Conservation (phyloP, 2,329 filamentous ascomycete genomes). For the Paecilomyces variotii region DNA sequence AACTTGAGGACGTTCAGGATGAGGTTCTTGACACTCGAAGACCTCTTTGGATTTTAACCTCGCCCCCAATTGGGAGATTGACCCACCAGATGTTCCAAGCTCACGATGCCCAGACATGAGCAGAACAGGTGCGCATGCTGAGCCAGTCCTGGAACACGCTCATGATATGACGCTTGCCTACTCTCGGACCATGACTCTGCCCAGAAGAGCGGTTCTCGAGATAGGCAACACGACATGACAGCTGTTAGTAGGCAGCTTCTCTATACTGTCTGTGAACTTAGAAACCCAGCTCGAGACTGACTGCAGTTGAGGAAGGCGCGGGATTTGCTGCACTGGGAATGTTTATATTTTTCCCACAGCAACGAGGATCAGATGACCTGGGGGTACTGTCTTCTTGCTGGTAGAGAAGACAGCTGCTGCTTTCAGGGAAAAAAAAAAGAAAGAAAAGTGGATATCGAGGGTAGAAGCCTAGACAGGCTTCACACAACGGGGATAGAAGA, state of each 20-base stretch:
- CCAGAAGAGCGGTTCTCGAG: not conserved
- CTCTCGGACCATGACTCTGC: not conserved
- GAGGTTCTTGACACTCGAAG: slow-evolving; percentile 1
- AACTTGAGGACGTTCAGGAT: slow-evolving; percentile 16
- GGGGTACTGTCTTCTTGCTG: not conserved
- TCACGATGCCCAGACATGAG: not conserved
- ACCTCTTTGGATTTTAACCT: slow-evolving; percentile 2
- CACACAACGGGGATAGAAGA: not conserved
- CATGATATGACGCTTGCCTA: not conserved
- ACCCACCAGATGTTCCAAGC: not conserved
- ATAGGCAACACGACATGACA: not conserved
- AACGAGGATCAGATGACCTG: not conserved
- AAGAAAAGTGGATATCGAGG: not conserved
- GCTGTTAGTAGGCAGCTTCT: not conserved
- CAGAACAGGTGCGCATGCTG: not conserved
- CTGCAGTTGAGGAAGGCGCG: not conserved
- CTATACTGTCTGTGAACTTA: not conserved
- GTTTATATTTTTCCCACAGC: not conserved
- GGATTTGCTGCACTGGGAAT: not conserved
- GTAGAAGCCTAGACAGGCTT: not conserved
- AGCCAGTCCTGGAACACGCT: too few relatives aligned
- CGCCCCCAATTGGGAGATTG: not conserved
- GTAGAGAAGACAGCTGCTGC: not conserved
- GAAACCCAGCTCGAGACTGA: not conserved
- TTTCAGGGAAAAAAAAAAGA: not conserved